phyloP scores from a whole-genome alignment of 768 basidiomycete species.

The Tricholoma bakamatsutake region DNA sequence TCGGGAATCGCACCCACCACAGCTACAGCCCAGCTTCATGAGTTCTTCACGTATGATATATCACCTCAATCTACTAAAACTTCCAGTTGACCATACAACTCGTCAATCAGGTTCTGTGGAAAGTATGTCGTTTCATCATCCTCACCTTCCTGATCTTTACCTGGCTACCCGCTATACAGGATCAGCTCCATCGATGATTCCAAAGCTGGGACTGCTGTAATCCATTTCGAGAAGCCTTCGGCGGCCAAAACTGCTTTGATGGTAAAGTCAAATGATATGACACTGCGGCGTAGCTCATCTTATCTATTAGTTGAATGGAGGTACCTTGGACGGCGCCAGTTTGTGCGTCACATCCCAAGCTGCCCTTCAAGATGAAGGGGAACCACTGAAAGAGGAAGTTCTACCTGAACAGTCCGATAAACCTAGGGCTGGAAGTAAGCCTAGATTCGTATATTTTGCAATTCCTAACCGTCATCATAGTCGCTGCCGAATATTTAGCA shows the following conservation, averaged over 20 bases:
- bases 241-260: slow-evolving; percentile 86
- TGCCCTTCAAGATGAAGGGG: slow-evolving; percentile 50
- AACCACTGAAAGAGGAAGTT: slow-evolving; percentile 29
- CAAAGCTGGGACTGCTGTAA: slow-evolving; percentile 44
- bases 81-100: slow-evolving; percentile 8
- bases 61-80: background rate
- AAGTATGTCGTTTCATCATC: slow-evolving; percentile 37
- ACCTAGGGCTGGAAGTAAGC: slow-evolving; percentile 78
- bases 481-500: slow-evolving; percentile 92
- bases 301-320: slow-evolving; percentile 55
- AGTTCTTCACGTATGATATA: slow-evolving; percentile 71
- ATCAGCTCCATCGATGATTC: slow-evolving; percentile 58
- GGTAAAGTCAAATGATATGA: slow-evolving; percentile 30
- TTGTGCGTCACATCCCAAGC: slow-evolving; percentile 69
- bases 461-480: slow-evolving; percentile 27
- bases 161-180: slow-evolving; percentile 27
- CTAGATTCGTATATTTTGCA: background rate
- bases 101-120: slow-evolving; percentile 71
- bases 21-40: slow-evolving; percentile 59
- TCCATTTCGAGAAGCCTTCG: slow-evolving; percentile 79
- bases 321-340: slow-evolving; percentile 64
- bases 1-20: slow-evolving; percentile 63
- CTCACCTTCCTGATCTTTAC: slow-evolving; percentile 1
- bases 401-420: slow-evolving; percentile 83
- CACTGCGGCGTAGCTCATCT: background rate